Evolutionary conservation across 2,329 filamentous ascomycete genomes (phyloP).

Genomic region (Teratosphaeria pseudoeucalypti): DNA sequence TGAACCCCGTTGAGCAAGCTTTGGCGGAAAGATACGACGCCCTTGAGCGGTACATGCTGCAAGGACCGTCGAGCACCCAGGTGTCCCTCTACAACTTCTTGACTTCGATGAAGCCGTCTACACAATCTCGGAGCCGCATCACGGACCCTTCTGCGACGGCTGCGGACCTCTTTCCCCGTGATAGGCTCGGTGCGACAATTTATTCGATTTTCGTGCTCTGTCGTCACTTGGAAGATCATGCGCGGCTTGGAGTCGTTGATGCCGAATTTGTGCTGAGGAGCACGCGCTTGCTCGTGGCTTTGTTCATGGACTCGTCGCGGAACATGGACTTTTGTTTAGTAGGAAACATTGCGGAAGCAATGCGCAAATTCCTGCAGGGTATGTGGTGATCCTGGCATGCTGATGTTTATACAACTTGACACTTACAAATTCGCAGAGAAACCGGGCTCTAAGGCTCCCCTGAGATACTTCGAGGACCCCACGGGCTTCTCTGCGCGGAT

Average conservation of each 20-base stretch:
- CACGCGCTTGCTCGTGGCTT: conserved; percentile 14
- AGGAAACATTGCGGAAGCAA: conserved; percentile 8
- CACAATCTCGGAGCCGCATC: conserved; percentile 40
- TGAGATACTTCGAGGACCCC: conserved; percentile 14
- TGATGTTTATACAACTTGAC: background rate
- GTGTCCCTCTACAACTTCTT: conserved; percentile 47
- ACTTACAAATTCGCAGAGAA: conserved; percentile 10
- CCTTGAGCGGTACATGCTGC: conserved; percentile 64
- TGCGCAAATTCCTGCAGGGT: conserved; percentile 20
- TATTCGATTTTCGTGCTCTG: conserved; percentile 61
- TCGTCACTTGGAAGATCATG: conserved; percentile 43
- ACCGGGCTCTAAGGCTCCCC: conserved; percentile 4
- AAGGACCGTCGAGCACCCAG: conserved; percentile 49
- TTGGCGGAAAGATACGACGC: conserved; percentile 74
- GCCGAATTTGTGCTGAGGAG: conserved; percentile 18
- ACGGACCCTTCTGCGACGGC: conserved; percentile 44
- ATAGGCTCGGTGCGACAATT: conserved; percentile 54
- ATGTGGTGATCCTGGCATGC: background rate
- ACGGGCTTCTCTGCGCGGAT: conserved; percentile 12
- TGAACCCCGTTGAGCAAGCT: conserved; percentile 58
- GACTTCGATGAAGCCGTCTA: conserved; percentile 39
- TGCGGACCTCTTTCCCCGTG: conserved; percentile 54
- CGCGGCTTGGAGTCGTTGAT: conserved; percentile 19
- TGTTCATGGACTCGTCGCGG: conserved; percentile 14
- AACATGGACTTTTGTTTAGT: conserved; percentile 4